phyloP scores from a whole-genome alignment of 192 early-diverging fungal species.

The Chytriomyces confervae region DNA sequence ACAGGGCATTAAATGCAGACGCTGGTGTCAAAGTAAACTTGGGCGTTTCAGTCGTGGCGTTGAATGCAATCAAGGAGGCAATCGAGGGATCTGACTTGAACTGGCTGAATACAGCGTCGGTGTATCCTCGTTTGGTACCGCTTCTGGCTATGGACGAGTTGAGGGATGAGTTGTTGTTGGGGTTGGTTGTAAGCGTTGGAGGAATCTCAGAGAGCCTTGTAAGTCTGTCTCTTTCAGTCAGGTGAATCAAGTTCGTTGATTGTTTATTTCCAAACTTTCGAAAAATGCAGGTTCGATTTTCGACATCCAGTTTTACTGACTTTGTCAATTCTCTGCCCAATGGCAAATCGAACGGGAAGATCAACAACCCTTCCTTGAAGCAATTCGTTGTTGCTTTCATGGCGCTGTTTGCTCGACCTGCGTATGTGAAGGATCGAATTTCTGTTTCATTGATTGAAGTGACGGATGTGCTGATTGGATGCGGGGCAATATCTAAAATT shows the following conservation, averaged over 20 bases:
- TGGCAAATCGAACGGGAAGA: background rate
- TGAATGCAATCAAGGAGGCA: slow-evolving; percentile 10
- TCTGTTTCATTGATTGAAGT: slow-evolving; percentile 71
- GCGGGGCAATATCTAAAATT: slow-evolving; percentile 49
- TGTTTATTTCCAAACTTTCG: background rate
- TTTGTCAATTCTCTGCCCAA: slow-evolving; percentile 58
- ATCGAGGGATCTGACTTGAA: slow-evolving; percentile 41
- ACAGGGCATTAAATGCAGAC: slow-evolving; percentile 30
- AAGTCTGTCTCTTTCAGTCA: slow-evolving; percentile 21
- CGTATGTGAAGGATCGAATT: slow-evolving; percentile 68
- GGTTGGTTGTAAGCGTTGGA: slow-evolving; percentile 78
- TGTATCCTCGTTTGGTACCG: slow-evolving; percentile 68
- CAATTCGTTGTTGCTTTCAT: slow-evolving; percentile 21
- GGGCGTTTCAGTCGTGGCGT: slow-evolving; percentile 24
- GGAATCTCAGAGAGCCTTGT: slow-evolving; percentile 80
- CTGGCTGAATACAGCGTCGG: slow-evolving; percentile 67
- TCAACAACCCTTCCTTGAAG: background rate
- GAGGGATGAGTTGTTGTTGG: slow-evolving; percentile 64
- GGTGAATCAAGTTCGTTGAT: background rate
- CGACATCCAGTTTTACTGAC: slow-evolving; percentile 67
- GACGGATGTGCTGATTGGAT: slow-evolving; percentile 68
- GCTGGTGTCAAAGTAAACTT: slow-evolving; percentile 31
- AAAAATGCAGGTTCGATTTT: slow-evolving; percentile 65
- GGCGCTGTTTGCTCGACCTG: slow-evolving; percentile 30
- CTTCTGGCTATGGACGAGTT: slow-evolving; percentile 62